phyloP scores from a whole-genome alignment of 2,329 filamentous ascomycete species.

The Claviceps pazoutovae region DNA sequence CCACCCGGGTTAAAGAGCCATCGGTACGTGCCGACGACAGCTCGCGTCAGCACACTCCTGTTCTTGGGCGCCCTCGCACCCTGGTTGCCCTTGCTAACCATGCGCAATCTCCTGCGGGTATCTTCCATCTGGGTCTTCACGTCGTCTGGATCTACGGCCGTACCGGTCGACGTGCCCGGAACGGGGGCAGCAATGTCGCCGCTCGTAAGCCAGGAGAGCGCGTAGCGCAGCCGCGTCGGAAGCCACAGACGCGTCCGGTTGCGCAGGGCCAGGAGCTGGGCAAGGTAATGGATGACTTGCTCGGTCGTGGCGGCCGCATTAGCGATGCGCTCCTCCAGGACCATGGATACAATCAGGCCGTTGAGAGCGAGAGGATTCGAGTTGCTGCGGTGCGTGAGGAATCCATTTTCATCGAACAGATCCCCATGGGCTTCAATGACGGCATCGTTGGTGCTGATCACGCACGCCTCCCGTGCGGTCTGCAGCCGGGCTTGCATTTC shows the following conservation, averaged over 20 bases:
- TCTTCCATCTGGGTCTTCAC: conserved; percentile 19
- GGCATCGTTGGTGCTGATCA: conserved; percentile 23
- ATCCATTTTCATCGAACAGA: conserved; percentile 27
- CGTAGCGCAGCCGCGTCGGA: conserved; percentile 25
- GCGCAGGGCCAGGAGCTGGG: conserved; percentile 21
- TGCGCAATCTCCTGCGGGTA: conserved; percentile 21
- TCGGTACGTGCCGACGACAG: conserved; percentile 18
- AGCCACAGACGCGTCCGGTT: conserved; percentile 26
- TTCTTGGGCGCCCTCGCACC: conserved; percentile 5
- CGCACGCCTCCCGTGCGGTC: conserved; percentile 13
- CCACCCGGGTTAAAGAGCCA: conserved; percentile 30
- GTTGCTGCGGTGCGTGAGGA: conserved; percentile 16
- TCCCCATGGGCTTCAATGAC: conserved; percentile 25
- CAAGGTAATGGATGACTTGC: conserved; percentile 22
- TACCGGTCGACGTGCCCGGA: conserved; percentile 8
- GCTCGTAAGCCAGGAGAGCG: conserved; percentile 23
- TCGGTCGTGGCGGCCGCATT: conserved; percentile 15
- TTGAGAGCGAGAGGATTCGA: conserved; percentile 15
- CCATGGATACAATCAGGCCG: conserved; percentile 31
- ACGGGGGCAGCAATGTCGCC: conserved; percentile 10
- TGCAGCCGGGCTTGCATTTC: conserved; percentile 15
- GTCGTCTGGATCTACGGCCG: conserved; percentile 10
- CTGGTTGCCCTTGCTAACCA: conserved; percentile 16
- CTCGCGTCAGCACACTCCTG: conserved; percentile 11
- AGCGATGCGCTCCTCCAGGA: conserved; percentile 30